A percentile compares a stretch with the other conserved stretches of the same genome.
Evolutionary conservation across 176 grass and related monocot species (phyloP).

Genomic region (Carex cristatella): DNA sequence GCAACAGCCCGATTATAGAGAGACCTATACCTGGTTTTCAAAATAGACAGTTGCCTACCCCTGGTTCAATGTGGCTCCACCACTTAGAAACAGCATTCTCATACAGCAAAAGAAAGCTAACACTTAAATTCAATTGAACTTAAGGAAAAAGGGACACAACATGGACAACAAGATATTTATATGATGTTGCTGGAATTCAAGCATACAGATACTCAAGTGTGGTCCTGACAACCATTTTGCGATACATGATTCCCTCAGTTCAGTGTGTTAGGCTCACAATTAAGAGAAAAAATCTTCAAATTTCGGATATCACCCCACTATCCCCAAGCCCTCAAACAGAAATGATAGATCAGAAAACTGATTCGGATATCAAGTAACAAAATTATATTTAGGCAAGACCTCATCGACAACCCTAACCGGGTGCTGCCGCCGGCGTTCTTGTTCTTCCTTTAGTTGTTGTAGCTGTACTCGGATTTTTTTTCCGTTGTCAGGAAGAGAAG

Average conservation of each 20-base stretch:
- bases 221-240: background rate
- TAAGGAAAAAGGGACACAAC: background rate
- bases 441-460: background rate
- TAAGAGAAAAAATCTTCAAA: background rate
- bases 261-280: background rate
- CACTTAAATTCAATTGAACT: background rate
- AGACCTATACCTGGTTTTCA: no score
- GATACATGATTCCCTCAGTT: background rate
- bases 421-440: background rate
- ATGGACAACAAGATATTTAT: background rate
- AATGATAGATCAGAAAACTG: background rate
- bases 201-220: background rate
- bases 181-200: background rate
- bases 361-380: background rate
- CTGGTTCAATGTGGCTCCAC: background rate
- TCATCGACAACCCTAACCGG: background rate
- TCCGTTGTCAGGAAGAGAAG: conserved; percentile 20
- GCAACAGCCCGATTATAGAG: no score
- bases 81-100: background rate
- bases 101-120: background rate
- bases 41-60: no score
- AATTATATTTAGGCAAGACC: background rate
- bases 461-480: background rate
- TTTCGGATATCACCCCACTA: background rate
- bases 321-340: background rate